phyloP scores from a whole-genome alignment of 2,329 filamentous ascomycete species.

The Eutypa lata region DNA sequence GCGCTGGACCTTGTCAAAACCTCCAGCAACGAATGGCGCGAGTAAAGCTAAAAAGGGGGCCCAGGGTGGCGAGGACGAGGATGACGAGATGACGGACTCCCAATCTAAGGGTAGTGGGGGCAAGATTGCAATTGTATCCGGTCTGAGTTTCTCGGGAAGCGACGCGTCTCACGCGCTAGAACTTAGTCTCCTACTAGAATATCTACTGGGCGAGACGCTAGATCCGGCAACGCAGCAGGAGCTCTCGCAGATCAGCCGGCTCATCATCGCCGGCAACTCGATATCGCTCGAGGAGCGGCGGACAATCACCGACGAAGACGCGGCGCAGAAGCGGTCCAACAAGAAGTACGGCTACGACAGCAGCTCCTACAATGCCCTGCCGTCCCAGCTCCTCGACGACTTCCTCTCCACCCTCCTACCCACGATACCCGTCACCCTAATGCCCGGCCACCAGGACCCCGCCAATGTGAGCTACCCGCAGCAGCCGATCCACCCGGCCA shows the following conservation, averaged over 20 bases:
- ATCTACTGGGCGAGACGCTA: constrained; percentile 77
- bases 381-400: constrained; percentile 77
- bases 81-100: constrained; percentile 56
- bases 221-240: constrained; percentile 57
- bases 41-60: constrained; percentile 32
- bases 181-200: constrained; percentile 79
- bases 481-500: constrained; percentile 86
- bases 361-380: constrained; percentile 79
- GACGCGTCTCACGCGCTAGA: constrained; percentile 70
- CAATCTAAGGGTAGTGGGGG: constrained; percentile 34
- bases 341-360: constrained; percentile 97
- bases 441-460: constrained; percentile 81
- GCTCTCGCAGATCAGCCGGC: constrained; percentile 68
- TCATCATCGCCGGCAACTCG: constrained; percentile 91
- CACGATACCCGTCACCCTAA: constrained; percentile 80
- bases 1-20: constrained; percentile 70
- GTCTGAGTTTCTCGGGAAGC: constrained; percentile 76
- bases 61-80: constrained; percentile 45
- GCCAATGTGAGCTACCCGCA: constrained; percentile 89
- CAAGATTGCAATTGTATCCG: constrained; percentile 82
- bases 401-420: constrained; percentile 81
- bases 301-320: constrained; percentile 32
- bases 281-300: constrained; percentile 47
- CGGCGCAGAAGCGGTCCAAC: constrained; percentile 43
- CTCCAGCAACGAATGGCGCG: constrained; percentile 19